These are phyloP conservation scores for Circinella umbellata DNA, from an alignment of 371 early-diverging fungal species.

Conservation along the genomic window DNA sequence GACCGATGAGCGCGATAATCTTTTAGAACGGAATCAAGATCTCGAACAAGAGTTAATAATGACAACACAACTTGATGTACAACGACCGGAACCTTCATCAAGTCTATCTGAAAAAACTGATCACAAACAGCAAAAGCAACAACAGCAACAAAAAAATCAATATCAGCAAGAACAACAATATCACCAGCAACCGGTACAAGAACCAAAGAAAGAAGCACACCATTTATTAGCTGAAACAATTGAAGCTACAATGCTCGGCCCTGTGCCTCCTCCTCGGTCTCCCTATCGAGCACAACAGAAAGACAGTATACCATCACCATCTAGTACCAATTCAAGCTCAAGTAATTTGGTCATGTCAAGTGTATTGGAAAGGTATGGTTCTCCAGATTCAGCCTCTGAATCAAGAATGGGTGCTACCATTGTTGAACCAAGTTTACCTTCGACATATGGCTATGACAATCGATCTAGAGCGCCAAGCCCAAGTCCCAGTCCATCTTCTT, in stretches of 20 bases:
- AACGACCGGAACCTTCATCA: not conserved
- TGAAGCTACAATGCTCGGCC: slow-evolving; percentile 11
- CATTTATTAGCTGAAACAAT: slow-evolving; percentile 1
- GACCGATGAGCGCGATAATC: slow-evolving; percentile 49
- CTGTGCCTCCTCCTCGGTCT: slow-evolving; percentile 49
- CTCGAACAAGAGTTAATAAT: slow-evolving; percentile 17
- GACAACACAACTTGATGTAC: not conserved
- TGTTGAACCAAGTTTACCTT: slow-evolving; percentile 19
- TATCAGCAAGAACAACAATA: not conserved
- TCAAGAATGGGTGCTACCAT: slow-evolving; percentile 18
- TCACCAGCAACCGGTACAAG: not conserved
- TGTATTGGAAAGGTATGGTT: slow-evolving; percentile 2
- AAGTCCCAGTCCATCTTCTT: not conserved
- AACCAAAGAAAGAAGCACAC: not conserved
- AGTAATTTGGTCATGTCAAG: slow-evolving; percentile 2
- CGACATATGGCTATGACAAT: slow-evolving; percentile 18
- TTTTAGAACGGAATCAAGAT: slow-evolving; percentile 27
- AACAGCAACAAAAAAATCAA: not conserved
- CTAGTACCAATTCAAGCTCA: slow-evolving; percentile 17
- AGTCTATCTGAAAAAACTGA: not conserved
- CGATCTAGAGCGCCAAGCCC: not conserved
- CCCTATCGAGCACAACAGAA: slow-evolving; percentile 38
- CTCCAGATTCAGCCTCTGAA: slow-evolving; percentile 5
- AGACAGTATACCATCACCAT: slow-evolving; percentile 4
- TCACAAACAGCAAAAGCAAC: not conserved